A percentile compares a stretch with the other conserved stretches of the same genome.
phyloP scores from a whole-genome alignment of 148 eudicot genomes.

The Silene latifolia region DNA sequence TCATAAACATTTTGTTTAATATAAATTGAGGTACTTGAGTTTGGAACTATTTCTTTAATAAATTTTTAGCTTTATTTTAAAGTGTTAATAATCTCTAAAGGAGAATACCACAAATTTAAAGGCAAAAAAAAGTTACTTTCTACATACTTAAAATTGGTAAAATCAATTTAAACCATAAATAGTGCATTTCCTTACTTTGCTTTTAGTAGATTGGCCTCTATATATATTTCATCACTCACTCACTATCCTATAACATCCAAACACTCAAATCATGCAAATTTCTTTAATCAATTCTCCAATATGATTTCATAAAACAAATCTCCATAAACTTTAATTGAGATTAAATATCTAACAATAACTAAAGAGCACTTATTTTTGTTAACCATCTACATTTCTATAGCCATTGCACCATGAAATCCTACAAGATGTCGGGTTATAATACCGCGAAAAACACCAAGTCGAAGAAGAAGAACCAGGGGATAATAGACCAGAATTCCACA shows the following conservation, averaged over 20 bases:
- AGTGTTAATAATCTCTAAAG: background rate
- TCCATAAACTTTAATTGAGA: background rate
- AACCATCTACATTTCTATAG: background rate
- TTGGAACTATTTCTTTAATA: too few species aligned
- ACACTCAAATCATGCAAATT: background rate
- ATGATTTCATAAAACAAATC: background rate
- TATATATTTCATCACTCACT: background rate
- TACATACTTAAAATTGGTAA: background rate
- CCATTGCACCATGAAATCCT: background rate
- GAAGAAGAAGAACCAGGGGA: slow-evolving; percentile 18
- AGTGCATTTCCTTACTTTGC: background rate
- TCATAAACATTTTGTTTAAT: too few species aligned
- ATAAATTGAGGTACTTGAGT: too few species aligned
- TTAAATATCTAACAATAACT: background rate
- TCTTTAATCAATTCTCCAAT: background rate
- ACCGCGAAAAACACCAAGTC: slow-evolving; percentile 10
- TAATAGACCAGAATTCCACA: slow-evolving; percentile 4
- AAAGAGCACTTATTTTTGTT: too few species aligned
- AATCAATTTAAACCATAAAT: background rate
- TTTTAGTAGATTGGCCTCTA: background rate
- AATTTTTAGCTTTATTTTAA: too few species aligned
- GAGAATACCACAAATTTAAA: background rate
- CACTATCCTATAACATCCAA: background rate
- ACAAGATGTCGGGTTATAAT: background rate
- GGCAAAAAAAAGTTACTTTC: background rate